These are phyloP conservation scores for Teratosphaeria gauchensis DNA, from an alignment of 2,329 filamentous ascomycete genomes.

Conservation along the genomic window DNA sequence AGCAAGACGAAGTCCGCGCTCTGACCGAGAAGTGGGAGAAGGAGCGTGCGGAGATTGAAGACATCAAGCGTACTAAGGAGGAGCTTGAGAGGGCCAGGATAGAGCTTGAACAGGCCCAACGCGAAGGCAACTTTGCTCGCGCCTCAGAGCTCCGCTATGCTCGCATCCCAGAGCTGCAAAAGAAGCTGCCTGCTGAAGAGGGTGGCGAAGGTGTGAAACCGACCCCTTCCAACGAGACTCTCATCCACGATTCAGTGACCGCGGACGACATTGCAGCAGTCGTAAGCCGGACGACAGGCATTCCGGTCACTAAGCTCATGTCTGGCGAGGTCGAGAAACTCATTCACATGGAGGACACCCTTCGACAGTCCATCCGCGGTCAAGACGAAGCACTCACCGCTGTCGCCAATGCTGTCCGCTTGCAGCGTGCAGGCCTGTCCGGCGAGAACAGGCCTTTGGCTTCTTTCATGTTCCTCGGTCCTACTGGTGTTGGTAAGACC, in stretches of 20 bases:
- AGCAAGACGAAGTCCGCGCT: constrained; percentile 64
- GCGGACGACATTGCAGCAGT: constrained; percentile 89
- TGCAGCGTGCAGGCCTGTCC: constrained; percentile 85
- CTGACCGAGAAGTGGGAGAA: constrained; percentile 83
- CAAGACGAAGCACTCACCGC: constrained; percentile 90
- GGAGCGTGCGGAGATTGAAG: constrained; percentile 75
- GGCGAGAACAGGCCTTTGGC: constrained; percentile 86
- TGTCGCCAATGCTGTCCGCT: constrained; percentile 83
- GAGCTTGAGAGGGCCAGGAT: constrained; percentile 78
- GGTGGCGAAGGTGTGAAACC: constrained; percentile 32
- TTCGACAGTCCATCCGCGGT: constrained; percentile 74
- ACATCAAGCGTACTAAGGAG: constrained; percentile 76
- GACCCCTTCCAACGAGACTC: constrained; percentile 35
- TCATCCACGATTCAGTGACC: constrained; percentile 92
- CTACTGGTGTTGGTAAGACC: constrained; percentile 94
- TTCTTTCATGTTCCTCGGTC: constrained; percentile 95
- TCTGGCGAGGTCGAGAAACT: constrained; percentile 90
- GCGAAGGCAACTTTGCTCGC: constrained; percentile 76
- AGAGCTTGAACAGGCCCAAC: constrained; percentile 78
- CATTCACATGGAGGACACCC: constrained; percentile 86
- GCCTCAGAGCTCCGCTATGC: constrained; percentile 89
- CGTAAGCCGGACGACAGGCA: constrained; percentile 83
- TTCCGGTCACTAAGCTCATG: constrained; percentile 85
- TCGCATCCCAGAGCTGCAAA: constrained; percentile 70
- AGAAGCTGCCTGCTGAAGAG: constrained; percentile 68